A percentile compares a stretch with the other conserved stretches of the same genome.
These are phyloP conservation scores for Penicillium occitanis DNA, from an alignment of 2,329 filamentous ascomycete genomes.

Conservation along the genomic window DNA sequence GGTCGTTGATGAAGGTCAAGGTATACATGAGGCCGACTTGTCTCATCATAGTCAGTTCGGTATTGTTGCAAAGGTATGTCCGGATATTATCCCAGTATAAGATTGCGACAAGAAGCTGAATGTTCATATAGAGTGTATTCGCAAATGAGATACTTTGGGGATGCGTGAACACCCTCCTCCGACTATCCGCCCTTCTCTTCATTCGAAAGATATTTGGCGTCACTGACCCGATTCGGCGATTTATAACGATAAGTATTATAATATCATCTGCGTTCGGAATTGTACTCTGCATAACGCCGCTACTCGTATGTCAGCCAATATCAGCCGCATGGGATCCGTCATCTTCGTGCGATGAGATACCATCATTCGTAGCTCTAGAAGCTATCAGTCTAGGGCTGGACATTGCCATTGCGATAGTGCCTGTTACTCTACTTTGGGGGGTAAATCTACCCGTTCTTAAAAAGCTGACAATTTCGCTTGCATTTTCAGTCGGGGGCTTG, in stretches of 20 bases:
- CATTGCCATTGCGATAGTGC: background rate
- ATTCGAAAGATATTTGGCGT: background rate
- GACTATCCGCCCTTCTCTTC: conserved; percentile 8
- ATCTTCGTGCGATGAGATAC: conserved; percentile 11
- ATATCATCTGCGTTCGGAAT: background rate
- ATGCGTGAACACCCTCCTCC: conserved; percentile 10
- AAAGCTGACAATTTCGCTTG: background rate
- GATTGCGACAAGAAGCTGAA: background rate
- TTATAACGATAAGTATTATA: background rate
- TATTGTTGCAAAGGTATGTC: conserved; percentile 1
- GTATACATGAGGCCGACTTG: background rate
- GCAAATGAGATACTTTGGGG: conserved; percentile 12
- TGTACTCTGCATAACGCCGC: background rate
- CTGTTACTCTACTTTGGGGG: background rate
- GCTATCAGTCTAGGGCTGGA: conserved; percentile 7
- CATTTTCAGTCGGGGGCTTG: background rate
- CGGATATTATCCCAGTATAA: background rate
- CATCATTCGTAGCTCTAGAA: conserved; percentile 1
- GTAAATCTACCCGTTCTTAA: background rate
- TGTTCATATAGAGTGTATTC: background rate
- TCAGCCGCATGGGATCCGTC: conserved; percentile 14
- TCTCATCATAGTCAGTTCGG: background rate
- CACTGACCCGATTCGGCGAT: background rate
- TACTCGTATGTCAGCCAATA: conserved; percentile 4
- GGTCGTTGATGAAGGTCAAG: conserved; percentile 13